Percentiles rank a stretch among this genome's conserved stretches.
Conservation (phyloP, 495 filamentous ascomycete genomes). For the Podospora anserina region DNA sequence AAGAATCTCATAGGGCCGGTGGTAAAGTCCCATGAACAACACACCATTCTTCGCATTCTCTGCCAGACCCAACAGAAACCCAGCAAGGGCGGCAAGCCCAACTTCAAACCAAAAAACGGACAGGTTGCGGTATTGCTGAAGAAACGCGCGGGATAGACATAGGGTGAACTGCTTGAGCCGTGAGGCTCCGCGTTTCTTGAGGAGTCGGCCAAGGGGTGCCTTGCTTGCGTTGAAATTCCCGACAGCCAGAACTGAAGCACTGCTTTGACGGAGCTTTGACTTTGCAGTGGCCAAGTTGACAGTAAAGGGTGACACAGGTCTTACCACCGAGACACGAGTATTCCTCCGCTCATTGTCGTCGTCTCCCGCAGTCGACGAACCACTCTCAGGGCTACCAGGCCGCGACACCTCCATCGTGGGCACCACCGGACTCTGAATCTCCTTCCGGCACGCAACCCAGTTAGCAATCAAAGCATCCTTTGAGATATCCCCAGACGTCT, state of each 20-base stretch:
- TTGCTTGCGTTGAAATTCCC: background rate
- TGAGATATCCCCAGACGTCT: slow-evolving; percentile 41
- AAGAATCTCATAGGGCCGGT: slow-evolving; percentile 47
- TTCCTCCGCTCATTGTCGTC: background rate
- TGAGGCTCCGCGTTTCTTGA: slow-evolving; percentile 46
- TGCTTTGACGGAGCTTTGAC: slow-evolving; percentile 1
- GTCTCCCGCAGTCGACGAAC: background rate
- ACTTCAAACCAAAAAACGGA: slow-evolving; percentile 53
- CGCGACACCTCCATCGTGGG: slow-evolving; percentile 6
- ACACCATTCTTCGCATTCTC: slow-evolving; percentile 46
- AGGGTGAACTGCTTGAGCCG: slow-evolving; percentile 47
- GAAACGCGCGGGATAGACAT: slow-evolving; percentile 46
- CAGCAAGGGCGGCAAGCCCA: slow-evolving; percentile 47
- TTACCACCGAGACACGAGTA: background rate
- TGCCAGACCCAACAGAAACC: slow-evolving; percentile 54
- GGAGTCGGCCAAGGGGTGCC: slow-evolving; percentile 17
- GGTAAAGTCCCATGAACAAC: slow-evolving; percentile 51
- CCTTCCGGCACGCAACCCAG: slow-evolving; percentile 31
- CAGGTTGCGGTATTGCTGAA: slow-evolving; percentile 53
- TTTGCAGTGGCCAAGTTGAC: background rate
- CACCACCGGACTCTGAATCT: background rate
- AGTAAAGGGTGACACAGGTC: background rate
- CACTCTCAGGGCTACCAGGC: background rate
- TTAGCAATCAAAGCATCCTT: slow-evolving; percentile 41
- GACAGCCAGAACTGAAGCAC: background rate